These are phyloP conservation scores for Brassica carinata DNA, from an alignment of 345 rosid species.

Conservation along the genomic window DNA sequence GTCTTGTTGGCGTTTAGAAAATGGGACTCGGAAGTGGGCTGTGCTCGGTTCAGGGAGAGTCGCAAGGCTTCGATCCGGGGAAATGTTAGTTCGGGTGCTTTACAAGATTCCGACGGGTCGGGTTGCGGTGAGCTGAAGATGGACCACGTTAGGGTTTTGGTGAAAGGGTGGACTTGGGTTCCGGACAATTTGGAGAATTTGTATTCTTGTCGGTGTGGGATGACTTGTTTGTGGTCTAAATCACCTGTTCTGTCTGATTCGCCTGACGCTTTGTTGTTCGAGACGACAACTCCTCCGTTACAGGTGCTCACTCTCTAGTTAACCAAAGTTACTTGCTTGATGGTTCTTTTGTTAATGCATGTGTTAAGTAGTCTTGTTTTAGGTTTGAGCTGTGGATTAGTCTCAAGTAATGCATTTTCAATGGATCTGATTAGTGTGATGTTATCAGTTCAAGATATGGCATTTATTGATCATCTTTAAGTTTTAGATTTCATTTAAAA, in stretches of 20 bases:
- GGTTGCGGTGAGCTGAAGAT: slow-evolving; percentile 57
- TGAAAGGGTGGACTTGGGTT: slow-evolving; percentile 98
- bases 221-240: slow-evolving; percentile 95
- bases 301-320: slow-evolving; percentile 49
- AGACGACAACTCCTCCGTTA: slow-evolving; percentile 73
- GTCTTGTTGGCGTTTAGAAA: slow-evolving; percentile 53
- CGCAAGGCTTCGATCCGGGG: no score
- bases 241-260: slow-evolving; percentile 78
- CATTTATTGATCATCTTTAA: background rate
- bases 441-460: background rate
- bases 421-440: background rate
- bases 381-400: slow-evolving; percentile 7
- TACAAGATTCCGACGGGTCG: slow-evolving; percentile 52
- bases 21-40: slow-evolving; percentile 89
- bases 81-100: slow-evolving; percentile 54
- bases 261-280: slow-evolving; percentile 89
- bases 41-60: slow-evolving; percentile 60
- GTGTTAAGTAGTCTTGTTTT: background rate
- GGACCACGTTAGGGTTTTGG: slow-evolving; percentile 70
- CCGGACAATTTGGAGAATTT: slow-evolving; percentile 92
- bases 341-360: background rate
- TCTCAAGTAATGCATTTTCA: slow-evolving; percentile 1
- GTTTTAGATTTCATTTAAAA: background rate
- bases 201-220: slow-evolving; percentile 79
- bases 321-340: background rate